phyloP scores from a whole-genome alignment of 2,329 filamentous ascomycete genomes.

The Aspergillus flavus region DNA sequence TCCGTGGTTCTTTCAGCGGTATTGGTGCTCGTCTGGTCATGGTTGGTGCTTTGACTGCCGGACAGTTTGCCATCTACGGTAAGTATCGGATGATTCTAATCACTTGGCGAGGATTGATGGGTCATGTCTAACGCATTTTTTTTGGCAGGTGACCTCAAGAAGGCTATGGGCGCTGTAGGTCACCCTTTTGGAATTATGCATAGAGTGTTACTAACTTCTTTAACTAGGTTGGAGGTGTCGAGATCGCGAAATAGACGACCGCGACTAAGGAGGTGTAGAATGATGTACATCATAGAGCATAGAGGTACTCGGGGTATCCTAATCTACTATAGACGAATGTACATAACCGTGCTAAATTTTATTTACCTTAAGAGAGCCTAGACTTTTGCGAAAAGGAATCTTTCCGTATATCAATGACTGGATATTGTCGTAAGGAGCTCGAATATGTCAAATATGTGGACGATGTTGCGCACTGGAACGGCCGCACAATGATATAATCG shows the following conservation, averaged over 20 bases:
- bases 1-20: conserved; percentile 77
- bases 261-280: not conserved
- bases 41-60: conserved; percentile 73
- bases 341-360: not conserved
- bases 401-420: too few relatives aligned
- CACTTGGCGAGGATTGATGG: not conserved
- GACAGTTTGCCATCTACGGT: conserved; percentile 89
- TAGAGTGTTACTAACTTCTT: conserved; percentile 46
- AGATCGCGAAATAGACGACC: conserved; percentile 58
- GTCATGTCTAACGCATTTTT: not conserved
- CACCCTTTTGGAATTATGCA: not conserved
- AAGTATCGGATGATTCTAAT: not conserved
- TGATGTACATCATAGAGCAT: not conserved
- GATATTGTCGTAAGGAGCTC: too few relatives aligned
- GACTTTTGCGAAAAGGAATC: too few relatives aligned
- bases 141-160: conserved; percentile 57
- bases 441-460: too few relatives aligned
- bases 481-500: too few relatives aligned
- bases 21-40: conserved; percentile 78
- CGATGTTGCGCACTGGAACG: too few relatives aligned
- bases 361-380: not conserved
- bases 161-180: not conserved
- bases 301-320: not conserved
- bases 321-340: not conserved
- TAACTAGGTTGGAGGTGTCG: conserved; percentile 69